These are phyloP conservation scores for Closterium sp. DNA, from an alignment of 139 green algal species.

Conservation along the genomic window DNA sequence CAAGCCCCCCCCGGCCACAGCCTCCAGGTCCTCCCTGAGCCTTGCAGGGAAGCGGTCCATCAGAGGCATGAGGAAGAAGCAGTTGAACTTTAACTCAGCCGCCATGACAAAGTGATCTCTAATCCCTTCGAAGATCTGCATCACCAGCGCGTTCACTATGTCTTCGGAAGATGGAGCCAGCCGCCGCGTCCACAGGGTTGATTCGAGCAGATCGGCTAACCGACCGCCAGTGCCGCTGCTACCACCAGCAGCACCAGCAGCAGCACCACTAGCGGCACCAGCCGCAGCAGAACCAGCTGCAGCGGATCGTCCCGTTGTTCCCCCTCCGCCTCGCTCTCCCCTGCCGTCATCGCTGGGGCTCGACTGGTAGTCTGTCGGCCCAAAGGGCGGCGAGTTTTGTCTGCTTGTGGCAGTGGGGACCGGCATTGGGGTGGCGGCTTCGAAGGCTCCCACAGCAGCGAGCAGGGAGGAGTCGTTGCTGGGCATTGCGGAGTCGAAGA, in stretches of 20 bases:
- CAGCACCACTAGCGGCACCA: background rate
- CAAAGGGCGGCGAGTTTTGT: background rate
- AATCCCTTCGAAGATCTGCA: constrained; percentile 85
- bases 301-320: background rate
- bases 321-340: background rate
- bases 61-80: constrained; percentile 41
- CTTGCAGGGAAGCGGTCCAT: constrained; percentile 81
- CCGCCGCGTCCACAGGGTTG: constrained; percentile 82
- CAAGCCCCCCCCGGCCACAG: constrained; percentile 77
- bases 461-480: background rate
- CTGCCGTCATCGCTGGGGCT: background rate
- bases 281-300: too few relatives aligned
- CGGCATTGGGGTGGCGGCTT: background rate
- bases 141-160: constrained; percentile 88
- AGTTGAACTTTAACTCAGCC: too few relatives aligned
- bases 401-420: background rate
- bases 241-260: background rate
- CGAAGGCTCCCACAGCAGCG: background rate
- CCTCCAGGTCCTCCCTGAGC: constrained; percentile 83
- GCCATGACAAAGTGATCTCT: constrained; percentile 78
- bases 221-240: constrained; percentile 9
- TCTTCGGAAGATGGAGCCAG: constrained; percentile 58
- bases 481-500: background rate
- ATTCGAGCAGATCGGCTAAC: constrained; percentile 75
- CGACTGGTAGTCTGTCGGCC: background rate